Evolutionary conservation across 352 stramenopile genomes (phyloP), one percentile per base, ranked within the genome.

Genomic region (Saprolegnia parasitica): DNA sequence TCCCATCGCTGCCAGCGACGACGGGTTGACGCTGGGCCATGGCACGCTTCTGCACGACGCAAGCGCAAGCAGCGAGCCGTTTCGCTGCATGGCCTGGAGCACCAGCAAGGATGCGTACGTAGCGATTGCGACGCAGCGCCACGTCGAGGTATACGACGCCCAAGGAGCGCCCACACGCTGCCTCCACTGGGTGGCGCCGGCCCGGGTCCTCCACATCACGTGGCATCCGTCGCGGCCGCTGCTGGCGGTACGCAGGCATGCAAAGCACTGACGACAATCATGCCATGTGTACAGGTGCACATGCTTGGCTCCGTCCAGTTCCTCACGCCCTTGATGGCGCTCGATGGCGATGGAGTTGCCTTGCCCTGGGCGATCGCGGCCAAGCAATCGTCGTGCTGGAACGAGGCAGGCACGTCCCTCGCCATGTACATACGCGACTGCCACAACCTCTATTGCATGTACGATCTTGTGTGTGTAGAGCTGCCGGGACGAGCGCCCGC

Each of bases 351-450:
- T 35, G 1, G 1, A 9, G 13, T 60, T 60, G 4, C 24, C 11
- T 24, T 60, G 13, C 52, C 52, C 13, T 60, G 52, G 52, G 52
- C 52, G 24, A 60, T 8, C 11, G 13, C 24, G 11, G 24, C 52
- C 24, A 60, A 60, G 52, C 52, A 40, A 60, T 42, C 13, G 13
- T 40, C 24, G 11, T 60, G 52, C 52, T 60, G 52, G 52, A 60
- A 60, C 35, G 11, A 24, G 1, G 35, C 13, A 3, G 52, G 52
- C n/a, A 60, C 52, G 1, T 3, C 52, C 16, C 52, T 60, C 35
- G 52, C 10, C 20, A 40, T 24, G 52, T 60, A 60, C 13, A n/a
- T n/a, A n/a, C n/a, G n/a, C n/a, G n/a, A n/a, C n/a, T n/a, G n/a
- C n/a, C n/a, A n/a, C n/a, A n/a, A n/a, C n/a, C n/a, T n/a, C n/a